phyloP scores from a whole-genome alignment of 805 yeast genomes.

The Candida oleophila region DNA sequence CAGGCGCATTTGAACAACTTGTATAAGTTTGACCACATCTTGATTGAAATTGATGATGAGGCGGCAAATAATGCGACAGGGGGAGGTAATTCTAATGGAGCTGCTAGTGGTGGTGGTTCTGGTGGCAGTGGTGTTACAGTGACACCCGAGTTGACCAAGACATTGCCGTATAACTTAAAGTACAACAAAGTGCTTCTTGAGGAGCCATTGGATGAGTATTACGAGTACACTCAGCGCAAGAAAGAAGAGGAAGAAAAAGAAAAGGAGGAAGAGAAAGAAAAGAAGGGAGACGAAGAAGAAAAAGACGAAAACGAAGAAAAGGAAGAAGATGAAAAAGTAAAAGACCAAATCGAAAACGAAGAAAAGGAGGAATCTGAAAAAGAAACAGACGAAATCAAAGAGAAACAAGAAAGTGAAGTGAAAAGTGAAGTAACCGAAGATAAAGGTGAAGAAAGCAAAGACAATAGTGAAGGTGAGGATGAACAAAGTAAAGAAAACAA shows the following conservation, averaged over 20 bases:
- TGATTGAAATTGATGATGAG: slow-evolving; percentile 24
- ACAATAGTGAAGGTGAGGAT: neutral
- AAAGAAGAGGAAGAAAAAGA: slow-evolving; percentile 20
- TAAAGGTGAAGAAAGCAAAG: neutral
- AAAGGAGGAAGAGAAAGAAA: slow-evolving; percentile 7
- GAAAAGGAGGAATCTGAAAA: too few species aligned
- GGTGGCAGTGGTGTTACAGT: neutral
- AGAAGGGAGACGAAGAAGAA: neutral
- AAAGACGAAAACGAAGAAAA: too few species aligned
- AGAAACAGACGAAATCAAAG: neutral
- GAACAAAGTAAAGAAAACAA: neutral
- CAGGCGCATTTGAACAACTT: slow-evolving; percentile 20
- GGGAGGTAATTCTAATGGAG: neutral
- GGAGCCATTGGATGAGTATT: slow-evolving; percentile 25
- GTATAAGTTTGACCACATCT: slow-evolving; percentile 30
- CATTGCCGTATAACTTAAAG: slow-evolving; percentile 32
- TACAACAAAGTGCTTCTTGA: slow-evolving; percentile 25
- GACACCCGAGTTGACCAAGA: slow-evolving; percentile 19
- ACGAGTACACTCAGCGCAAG: slow-evolving; percentile 25
- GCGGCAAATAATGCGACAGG: slow-evolving; percentile 8
- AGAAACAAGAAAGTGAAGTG: neutral
- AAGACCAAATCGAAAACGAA: neutral
- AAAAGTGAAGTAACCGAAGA: neutral
- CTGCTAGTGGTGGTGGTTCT: neutral
- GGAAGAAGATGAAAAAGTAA: neutral